phyloP scores from a whole-genome alignment of 164 flowering plant genomes.

The Tetrastigma voinierianum region DNA sequence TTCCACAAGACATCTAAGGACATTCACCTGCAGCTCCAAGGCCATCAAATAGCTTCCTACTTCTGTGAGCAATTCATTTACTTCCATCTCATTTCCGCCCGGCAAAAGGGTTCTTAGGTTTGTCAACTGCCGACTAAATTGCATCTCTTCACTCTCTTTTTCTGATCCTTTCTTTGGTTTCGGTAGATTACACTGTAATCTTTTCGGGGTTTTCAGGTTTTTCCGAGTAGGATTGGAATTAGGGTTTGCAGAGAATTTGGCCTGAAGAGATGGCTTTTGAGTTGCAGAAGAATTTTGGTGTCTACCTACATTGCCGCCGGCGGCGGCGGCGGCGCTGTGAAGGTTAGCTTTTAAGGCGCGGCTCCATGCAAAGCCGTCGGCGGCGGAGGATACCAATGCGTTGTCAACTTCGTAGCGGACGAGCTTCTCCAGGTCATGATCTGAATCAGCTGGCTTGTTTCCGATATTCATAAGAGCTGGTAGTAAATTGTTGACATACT shows the following conservation, averaged over 20 bases:
- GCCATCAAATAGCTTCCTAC: slow-evolving; percentile 33
- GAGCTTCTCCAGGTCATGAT: slow-evolving; percentile 8
- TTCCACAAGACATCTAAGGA: slow-evolving; percentile 25
- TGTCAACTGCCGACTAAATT: slow-evolving; percentile 10
- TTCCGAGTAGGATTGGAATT: no score
- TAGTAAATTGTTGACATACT: slow-evolving; percentile 24
- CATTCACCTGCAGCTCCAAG: slow-evolving; percentile 33
- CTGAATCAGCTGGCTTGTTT: background rate
- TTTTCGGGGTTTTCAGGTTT: no score
- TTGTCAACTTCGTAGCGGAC: slow-evolving; percentile 33
- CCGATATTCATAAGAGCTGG: slow-evolving; percentile 20
- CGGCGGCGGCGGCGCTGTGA: background rate
- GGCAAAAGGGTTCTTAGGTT: slow-evolving; percentile 27
- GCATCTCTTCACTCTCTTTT: slow-evolving; percentile 7
- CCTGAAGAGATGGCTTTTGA: no score
- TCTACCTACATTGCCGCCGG: no score
- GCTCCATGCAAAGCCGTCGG: slow-evolving; percentile 30
- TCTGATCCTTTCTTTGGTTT: no score
- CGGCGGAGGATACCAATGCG: slow-evolving; percentile 32
- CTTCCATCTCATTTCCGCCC: slow-evolving; percentile 35
- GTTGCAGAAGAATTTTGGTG: no score
- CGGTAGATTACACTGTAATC: no score
- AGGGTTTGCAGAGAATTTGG: no score
- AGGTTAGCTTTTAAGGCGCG: slow-evolving; percentile 30
- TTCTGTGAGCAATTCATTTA: slow-evolving; percentile 27